phyloP scores from a whole-genome alignment of 257 asterid genomes.

The Penstemon davidsonii region DNA sequence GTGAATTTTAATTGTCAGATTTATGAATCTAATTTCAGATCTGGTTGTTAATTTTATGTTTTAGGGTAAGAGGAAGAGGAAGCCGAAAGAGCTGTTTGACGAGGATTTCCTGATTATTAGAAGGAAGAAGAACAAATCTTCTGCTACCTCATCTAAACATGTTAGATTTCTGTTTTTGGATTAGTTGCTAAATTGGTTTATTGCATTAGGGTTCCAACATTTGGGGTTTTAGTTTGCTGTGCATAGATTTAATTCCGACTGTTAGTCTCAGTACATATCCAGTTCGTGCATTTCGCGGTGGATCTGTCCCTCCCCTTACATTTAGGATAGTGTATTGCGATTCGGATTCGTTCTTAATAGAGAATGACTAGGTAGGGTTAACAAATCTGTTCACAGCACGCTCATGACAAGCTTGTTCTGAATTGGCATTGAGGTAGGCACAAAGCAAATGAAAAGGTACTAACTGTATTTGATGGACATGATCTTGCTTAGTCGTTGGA shows the following conservation, averaged over 20 bases:
- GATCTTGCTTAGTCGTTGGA: too few species aligned
- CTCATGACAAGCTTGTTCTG: too few species aligned
- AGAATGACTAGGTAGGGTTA: too few species aligned
- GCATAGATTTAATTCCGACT: background rate
- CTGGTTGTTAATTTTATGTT: constrained; percentile 37
- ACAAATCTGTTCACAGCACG: too few species aligned
- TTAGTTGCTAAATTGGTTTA: constrained; percentile 6
- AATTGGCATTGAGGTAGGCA: too few species aligned
- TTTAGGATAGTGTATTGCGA: too few species aligned
- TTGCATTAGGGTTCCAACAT: constrained; percentile 1
- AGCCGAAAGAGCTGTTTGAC: constrained; percentile 74
- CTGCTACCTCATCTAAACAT: constrained; percentile 42
- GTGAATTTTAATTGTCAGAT: constrained; percentile 12
- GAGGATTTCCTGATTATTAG: constrained; percentile 55
- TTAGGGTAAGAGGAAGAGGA: constrained; percentile 92
- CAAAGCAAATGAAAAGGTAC: too few species aligned
- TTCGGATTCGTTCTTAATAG: too few species aligned
- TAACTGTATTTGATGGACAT: too few species aligned
- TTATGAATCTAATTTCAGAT: constrained; percentile 46
- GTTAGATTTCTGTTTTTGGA: constrained; percentile 32
- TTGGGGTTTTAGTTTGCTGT: constrained; percentile 15
- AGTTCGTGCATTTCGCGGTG: too few species aligned
- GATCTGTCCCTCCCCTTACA: too few species aligned
- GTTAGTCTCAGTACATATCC: background rate
- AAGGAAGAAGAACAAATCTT: constrained; percentile 51